A percentile compares a stretch with the other conserved stretches of the same genome.
Conservation (phyloP, 2,329 filamentous ascomycete species). For the Didymella pomorum region DNA sequence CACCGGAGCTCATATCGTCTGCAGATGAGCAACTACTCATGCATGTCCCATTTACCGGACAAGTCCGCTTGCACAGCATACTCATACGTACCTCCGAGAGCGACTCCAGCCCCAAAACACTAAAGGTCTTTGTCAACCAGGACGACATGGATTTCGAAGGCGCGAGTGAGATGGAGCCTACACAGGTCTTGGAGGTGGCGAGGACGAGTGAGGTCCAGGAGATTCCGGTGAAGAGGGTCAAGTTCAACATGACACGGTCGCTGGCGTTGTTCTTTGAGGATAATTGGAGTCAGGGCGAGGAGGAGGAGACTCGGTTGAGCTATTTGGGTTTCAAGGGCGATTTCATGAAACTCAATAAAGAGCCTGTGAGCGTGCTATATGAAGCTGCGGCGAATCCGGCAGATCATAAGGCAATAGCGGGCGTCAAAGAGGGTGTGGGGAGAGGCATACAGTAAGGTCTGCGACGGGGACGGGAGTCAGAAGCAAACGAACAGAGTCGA, state of each 20-base stretch:
- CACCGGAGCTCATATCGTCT: slow-evolving; percentile 83
- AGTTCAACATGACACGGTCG: slow-evolving; percentile 85
- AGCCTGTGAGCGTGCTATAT: slow-evolving; percentile 87
- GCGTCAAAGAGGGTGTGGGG: slow-evolving; percentile 49
- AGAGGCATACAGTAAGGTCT: slow-evolving; percentile 42
- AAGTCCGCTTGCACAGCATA: slow-evolving; percentile 90
- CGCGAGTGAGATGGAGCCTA: slow-evolving; percentile 73
- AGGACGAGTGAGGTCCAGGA: slow-evolving; percentile 86
- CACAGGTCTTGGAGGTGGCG: slow-evolving; percentile 79
- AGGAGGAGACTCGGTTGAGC: slow-evolving; percentile 78
- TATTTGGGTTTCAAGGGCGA: slow-evolving; percentile 95
- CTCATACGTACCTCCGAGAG: slow-evolving; percentile 81
- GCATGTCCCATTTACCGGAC: slow-evolving; percentile 90
- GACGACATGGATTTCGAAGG: slow-evolving; percentile 77
- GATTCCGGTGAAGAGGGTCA: slow-evolving; percentile 82
- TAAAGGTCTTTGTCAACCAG: slow-evolving; percentile 87
- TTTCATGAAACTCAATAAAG: slow-evolving; percentile 85
- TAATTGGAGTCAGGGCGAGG: slow-evolving; percentile 80
- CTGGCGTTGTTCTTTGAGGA: slow-evolving; percentile 89
- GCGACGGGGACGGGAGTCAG: background rate
- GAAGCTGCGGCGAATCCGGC: slow-evolving; percentile 91
- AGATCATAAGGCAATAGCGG: slow-evolving; percentile 72
- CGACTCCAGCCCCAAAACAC: slow-evolving; percentile 75
- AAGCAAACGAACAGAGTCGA: no score
- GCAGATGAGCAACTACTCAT: slow-evolving; percentile 94